Base-by-base conservation (phyloP, 345 rosid genomes). In the Salix suchowensis region DNA sequence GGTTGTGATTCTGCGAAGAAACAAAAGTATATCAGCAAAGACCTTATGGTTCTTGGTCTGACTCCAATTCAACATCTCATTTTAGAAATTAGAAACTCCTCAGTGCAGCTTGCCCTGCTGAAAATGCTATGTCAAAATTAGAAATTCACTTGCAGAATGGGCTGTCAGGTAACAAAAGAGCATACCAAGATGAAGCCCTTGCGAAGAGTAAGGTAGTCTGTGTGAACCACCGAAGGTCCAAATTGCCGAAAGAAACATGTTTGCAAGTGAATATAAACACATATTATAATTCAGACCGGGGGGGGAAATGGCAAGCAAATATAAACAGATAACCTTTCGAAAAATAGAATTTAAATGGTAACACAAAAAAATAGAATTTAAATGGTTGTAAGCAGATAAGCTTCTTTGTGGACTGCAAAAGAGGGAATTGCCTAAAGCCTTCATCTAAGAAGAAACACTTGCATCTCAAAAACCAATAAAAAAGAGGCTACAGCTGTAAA, bases 171-270 rank as follows among this genome's bases (percentile, higher is more conserved):
- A 26, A 66, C 75, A 82, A 79, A 55, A 68, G 61, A 52, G 42
- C 86, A 28, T 87, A 95, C 97, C 89, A 71, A 64, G 76, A 93
- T 91, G 88, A 96, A 96, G 83, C 94, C 97, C 40, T 89, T 91
- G 37, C 98, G 93, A 28, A 96, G 95, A 60, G 94, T 86, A 68
- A 95, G 90, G 84, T 95, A 96, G 81, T 96, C 98, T 62, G 87
- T 84, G 75, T 90, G 97, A 82, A 83, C 96, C 74, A 96, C 97
- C n/a, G 99, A 91, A 44, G 50, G 82, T 71, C 94, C 97, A 71
- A 95, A 96, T 82, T 96, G 97, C 52, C 92, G 85, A 79, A 96
- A 90, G 88, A 91, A 93, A 82, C 99, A 96, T 69, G 88, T 91
- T 97, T 96, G 89, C 87, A 26, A 26, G 26, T 26, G 26, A 26